These are phyloP conservation scores for Botrytis hyacinthi DNA, from an alignment of 2,329 filamentous ascomycete species.

Conservation along the genomic window DNA sequence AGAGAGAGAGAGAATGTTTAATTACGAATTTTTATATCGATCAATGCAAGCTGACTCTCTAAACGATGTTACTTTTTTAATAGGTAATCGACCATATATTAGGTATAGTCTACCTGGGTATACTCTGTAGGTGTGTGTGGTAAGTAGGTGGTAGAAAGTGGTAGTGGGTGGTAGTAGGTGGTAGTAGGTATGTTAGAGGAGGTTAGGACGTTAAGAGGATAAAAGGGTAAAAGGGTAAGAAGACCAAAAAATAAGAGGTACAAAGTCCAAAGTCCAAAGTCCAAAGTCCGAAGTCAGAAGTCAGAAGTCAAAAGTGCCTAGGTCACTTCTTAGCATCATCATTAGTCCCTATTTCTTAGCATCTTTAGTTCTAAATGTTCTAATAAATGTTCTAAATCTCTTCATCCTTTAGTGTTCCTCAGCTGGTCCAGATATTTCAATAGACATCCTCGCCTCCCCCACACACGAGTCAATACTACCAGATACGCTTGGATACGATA, in stretches of 20 bases:
- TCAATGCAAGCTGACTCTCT: not conserved
- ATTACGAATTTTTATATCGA: not conserved
- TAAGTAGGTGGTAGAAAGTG: too few relatives aligned
- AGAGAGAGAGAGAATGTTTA: not conserved
- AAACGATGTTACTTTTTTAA: not conserved
- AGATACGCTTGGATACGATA: too few relatives aligned
- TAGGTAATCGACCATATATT: not conserved
- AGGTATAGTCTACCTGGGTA: not conserved
- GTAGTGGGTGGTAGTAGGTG: too few relatives aligned
- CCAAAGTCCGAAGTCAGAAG: too few relatives aligned
- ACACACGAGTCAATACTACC: slow-evolving; percentile 2
- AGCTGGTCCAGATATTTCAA: not conserved
- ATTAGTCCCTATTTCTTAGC: not conserved
- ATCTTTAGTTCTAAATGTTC: not conserved
- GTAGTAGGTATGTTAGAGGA: too few relatives aligned
- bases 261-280: not conserved
- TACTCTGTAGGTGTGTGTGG: not conserved
- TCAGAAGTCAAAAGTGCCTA: not conserved
- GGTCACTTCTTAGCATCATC: not conserved
- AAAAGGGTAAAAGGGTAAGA: not conserved
- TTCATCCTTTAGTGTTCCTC: not conserved
- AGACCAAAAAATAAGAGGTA: not conserved
- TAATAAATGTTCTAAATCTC: too few relatives aligned
- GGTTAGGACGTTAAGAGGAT: too few relatives aligned
- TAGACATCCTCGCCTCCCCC: not conserved